Base-by-base conservation (phyloP, 495 filamentous ascomycete genomes). In the Aspergillus haitiensis region DNA sequence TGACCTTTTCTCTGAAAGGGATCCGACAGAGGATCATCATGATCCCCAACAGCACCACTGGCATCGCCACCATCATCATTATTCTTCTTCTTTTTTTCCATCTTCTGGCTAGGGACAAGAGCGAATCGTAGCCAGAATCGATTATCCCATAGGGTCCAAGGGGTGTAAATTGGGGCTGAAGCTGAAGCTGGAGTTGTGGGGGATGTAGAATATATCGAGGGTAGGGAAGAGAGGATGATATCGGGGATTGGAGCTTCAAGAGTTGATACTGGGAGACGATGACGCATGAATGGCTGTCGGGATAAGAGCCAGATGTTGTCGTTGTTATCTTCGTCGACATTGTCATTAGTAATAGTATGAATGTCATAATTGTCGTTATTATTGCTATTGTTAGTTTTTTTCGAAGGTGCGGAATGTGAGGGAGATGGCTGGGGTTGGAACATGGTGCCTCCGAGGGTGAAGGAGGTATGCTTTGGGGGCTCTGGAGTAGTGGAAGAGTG, bases 71-170 rank as follows among this genome's bases (percentile, higher is more conserved):
- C 21, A 27, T 27, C 21, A 27, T 27, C 21, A 27, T 27, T 27
- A 27, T 27, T 27, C 1, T 27, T 27, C 1, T 27, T 27, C 1
- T 27, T 27, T 1, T 16, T 37, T 37, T 47, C 34, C 9, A 37
- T 13, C 16, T 10, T 15, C 44, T 18, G 44, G 16, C 7, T 15
- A 1, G 16, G 65, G 60, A 46, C 13, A 31, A 12, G 67, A 9
- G 55, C 62, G 10, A 91, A 42, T 5, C 86, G 82, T 37, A 96
- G 73, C 93, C 93, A 98, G 75, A 82, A 96, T 8, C 93, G 82
- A 9, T 87, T 82, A 68, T 98, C 93, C 82, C 85, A 97, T 1
- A 94, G 75, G 3, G 35, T 61, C 72, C 75, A 74, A 1, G 64
- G 62, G 0, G 69, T 61, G 16, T 60, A 64, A 15, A 13, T 21